These are phyloP conservation scores for Pleurotus citrinopileatus DNA, from an alignment of 768 basidiomycete species.

Conservation along the genomic window DNA sequence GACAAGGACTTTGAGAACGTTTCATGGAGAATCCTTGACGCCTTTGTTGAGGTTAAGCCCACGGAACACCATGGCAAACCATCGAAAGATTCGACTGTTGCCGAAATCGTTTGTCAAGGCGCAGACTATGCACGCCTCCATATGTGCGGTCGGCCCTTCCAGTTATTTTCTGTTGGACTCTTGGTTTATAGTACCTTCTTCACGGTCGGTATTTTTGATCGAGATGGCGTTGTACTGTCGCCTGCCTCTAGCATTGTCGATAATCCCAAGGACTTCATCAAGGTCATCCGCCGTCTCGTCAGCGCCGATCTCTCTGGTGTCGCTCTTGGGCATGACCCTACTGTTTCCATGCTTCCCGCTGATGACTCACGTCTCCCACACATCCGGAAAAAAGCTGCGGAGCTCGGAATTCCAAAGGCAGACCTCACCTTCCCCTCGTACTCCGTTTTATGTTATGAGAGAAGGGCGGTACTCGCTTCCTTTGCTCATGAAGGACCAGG, in stretches of 20 bases:
- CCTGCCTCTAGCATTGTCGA: conserved; percentile 19
- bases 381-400: not conserved
- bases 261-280: conserved; percentile 19
- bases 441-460: not conserved
- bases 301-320: conserved; percentile 15
- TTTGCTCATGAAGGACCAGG: not conserved
- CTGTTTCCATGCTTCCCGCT: conserved; percentile 2
- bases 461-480: not conserved
- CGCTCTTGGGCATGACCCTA: conserved; percentile 18
- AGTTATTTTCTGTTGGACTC: conserved; percentile 24
- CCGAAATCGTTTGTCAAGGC: conserved; percentile 14
- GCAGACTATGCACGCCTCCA: conserved; percentile 25
- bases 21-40: not conserved
- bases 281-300: conserved; percentile 22
- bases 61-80: not conserved
- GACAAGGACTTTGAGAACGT: not conserved
- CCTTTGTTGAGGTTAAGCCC: not conserved
- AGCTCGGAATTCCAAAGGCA: not conserved
- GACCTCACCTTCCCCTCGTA: not conserved
- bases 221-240: conserved; percentile 24
- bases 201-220: conserved; percentile 27
- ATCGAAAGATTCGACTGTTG: conserved; percentile 3
- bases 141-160: conserved; percentile 24
- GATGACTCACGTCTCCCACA: not conserved
- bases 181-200: conserved; percentile 26